phyloP scores from a whole-genome alignment of 2,329 filamentous ascomycete genomes.

The Aspergillus sp. region DNA sequence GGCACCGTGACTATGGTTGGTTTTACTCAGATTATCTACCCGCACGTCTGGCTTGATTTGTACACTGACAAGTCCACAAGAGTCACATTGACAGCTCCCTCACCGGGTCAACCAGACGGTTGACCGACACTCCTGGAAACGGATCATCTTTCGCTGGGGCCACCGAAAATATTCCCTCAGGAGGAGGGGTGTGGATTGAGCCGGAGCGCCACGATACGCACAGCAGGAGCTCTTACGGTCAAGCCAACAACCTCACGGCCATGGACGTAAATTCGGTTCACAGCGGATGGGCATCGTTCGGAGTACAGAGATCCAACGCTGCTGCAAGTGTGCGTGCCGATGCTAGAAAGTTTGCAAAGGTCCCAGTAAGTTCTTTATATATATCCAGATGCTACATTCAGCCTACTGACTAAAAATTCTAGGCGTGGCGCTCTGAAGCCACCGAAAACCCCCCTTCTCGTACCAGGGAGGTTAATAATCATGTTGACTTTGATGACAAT shows the following conservation, averaged over 20 bases:
- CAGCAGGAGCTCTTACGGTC: constrained; percentile 18
- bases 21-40: neutral
- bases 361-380: constrained; percentile 13
- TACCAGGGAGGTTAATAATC: constrained; percentile 17
- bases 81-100: constrained; percentile 16
- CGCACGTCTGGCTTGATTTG: neutral
- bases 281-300: constrained; percentile 19
- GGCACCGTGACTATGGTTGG: constrained; percentile 11
- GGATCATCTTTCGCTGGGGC: constrained; percentile 4
- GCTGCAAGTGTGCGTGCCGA: neutral
- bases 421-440: constrained; percentile 23
- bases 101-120: constrained; percentile 1
- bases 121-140: constrained; percentile 1
- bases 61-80: constrained; percentile 8
- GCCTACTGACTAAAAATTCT: constrained; percentile 8
- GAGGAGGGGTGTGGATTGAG: constrained; percentile 22
- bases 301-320: constrained; percentile 3
- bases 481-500: constrained; percentile 23
- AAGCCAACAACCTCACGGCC: constrained; percentile 6
- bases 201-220: constrained; percentile 2
- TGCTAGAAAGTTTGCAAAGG: constrained; percentile 25
- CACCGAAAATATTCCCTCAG: constrained; percentile 20
- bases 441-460: constrained; percentile 19
- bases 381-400: neutral
- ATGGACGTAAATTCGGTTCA: constrained; percentile 11